These are phyloP conservation scores for Petunia axillaris DNA, from an alignment of 257 asterid genomes.

Conservation along the genomic window DNA sequence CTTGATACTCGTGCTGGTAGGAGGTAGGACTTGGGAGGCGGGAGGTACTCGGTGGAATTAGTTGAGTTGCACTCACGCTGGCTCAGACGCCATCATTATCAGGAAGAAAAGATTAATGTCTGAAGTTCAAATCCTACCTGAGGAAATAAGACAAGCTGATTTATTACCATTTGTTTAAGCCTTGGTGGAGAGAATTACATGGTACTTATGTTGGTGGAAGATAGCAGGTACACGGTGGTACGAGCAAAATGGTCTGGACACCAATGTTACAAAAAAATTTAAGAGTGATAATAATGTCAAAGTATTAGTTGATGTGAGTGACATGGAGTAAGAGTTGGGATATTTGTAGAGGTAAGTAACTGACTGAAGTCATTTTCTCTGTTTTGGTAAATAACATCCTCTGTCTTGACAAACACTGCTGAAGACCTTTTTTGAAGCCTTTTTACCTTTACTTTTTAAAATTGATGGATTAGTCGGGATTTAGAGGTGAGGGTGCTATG, in stretches of 20 bases:
- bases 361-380: neutral
- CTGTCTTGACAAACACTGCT: neutral
- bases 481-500: neutral
- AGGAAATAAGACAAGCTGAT: neutral
- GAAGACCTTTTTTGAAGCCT: neutral
- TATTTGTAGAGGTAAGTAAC: neutral
- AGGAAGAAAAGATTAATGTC: too few relatives aligned
- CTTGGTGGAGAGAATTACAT: too few relatives aligned
- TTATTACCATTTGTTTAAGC: too few relatives aligned
- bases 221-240: neutral
- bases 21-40: neutral
- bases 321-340: neutral
- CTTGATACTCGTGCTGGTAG: neutral
- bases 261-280: too few relatives aligned
- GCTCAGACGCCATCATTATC: too few relatives aligned
- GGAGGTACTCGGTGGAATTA: neutral
- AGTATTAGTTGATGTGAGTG: neutral
- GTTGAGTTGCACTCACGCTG: too few relatives aligned
- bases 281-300: too few relatives aligned
- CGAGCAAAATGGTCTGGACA: neutral
- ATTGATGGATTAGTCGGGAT: neutral
- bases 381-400: neutral
- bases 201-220: neutral
- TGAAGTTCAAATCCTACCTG: too few relatives aligned
- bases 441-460: slow-evolving; percentile 6